Evolutionary conservation across 2,329 filamentous ascomycete species (phyloP).

Genomic region (Fusarium chuoi): DNA sequence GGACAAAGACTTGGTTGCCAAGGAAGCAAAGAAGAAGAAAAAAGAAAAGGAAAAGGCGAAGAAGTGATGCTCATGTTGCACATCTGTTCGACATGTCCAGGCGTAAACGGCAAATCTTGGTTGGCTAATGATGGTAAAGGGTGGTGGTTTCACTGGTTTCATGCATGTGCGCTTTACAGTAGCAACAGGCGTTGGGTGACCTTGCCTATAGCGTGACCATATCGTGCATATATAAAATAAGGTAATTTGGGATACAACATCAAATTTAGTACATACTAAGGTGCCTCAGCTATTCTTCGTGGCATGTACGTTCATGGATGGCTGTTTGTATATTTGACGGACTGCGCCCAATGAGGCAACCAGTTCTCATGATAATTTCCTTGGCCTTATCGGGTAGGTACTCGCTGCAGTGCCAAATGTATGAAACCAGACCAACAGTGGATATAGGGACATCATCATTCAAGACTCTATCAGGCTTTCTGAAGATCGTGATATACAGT

Average conservation of each 20-base stretch:
- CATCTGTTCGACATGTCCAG: background rate
- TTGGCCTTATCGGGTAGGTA: too few species aligned
- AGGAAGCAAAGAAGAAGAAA: constrained; percentile 35
- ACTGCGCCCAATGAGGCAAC: background rate
- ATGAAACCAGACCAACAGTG: background rate
- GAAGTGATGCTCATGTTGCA: constrained; percentile 1
- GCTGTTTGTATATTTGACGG: background rate
- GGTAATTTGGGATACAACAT: background rate
- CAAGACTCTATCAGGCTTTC: background rate
- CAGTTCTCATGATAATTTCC: background rate
- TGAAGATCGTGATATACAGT: background rate
- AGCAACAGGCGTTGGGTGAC: background rate
- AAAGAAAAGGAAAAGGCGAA: constrained; percentile 43
- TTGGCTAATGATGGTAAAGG: background rate
- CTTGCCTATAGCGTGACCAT: background rate
- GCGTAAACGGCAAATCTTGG: background rate
- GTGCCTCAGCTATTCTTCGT: background rate
- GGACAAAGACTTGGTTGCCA: constrained; percentile 44
- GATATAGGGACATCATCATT: background rate
- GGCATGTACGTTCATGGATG: background rate
- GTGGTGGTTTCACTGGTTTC: constrained; percentile 1
- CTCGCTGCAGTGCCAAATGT: background rate
- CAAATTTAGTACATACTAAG: background rate
- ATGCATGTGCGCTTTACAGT: background rate
- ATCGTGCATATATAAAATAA: background rate